Base-by-base conservation (phyloP, 108 stramenopile species). In the Parietichytrium sp. region DNA sequence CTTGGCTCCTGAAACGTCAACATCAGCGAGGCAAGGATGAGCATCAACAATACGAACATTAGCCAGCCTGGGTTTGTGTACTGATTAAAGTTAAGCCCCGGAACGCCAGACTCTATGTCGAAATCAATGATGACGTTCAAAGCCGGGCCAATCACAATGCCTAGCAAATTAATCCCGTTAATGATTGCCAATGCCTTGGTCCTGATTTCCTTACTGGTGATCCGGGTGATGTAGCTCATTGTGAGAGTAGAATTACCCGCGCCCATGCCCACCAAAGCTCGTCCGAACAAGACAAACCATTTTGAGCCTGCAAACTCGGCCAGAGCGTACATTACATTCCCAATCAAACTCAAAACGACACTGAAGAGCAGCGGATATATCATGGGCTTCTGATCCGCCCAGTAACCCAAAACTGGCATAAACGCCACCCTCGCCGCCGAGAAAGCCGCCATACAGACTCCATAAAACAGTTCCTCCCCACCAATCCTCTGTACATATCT, bases 21-120 rank as follows among this genome's bases (percentile, higher is more conserved):
- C 38, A 72, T 45, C 7, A 42, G 36, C 10, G 45, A 42, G n/a
- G 45, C 42, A n/a, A 72, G 13, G 61, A 72, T 33, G 6, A 8
- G 38, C 10, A 38, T 23, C 6, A 72, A 25, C 10, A 72, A 20
- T 10, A 72, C 61, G 13, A 72, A 33, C 61, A 72, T 72, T 33
- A 72, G 29, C 61, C 61, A 72, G 13, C 61, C 61, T 45, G 61
- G 61, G 33, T 72, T 72, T 20, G 61, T 72, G 16, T 45, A 27
- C 13, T 38, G 38, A 27, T 72, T 72, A n/a, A n/a, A n/a, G n/a
- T n/a, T n/a, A n/a, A n/a, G n/a, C n/a, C n/a, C n/a, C n/a, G n/a
- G n/a, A n/a, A n/a, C n/a, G n/a, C n/a, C n/a, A n/a, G n/a, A n/a
- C n/a, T n/a, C n/a, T n/a, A n/a, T n/a, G n/a, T n/a, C n/a, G n/a